Base-by-base conservation (phyloP, 352 stramenopile species). In the Phytophthora fragariaefolia region DNA sequence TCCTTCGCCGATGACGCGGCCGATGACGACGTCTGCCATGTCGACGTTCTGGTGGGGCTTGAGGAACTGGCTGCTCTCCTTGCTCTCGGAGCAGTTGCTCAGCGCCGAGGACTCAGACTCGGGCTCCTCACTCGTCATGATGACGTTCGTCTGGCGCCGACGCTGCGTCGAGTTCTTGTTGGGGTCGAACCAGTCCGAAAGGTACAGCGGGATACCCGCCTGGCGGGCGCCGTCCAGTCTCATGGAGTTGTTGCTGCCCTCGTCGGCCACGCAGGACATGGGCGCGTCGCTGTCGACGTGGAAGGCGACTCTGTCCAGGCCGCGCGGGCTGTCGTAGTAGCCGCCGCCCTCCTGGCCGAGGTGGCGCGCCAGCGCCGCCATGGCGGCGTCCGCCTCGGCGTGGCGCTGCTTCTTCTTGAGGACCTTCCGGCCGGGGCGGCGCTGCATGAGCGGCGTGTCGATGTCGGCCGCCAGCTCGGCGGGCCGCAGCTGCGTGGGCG, bases 1-100 rank as follows among this genome's bases (percentile, higher is more conserved):
- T 34, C 87, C 87, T 75, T 92, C 79, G 26, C 87, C 87, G 20
- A 95, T 90, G 7, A 92, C 74, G 24, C 69, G 66, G 8, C 74
- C 77, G 10, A 93, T 63, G 17, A 63, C 28, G 4, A 95, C 66
- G 47, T 95, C 83, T 4, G 61, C 59, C 70, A 90, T 87, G 60
- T 89, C 60, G 50, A 95, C 87, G 43, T 73, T 84, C 58, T 78
- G 69, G 42, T 83, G 81, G 2, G 75, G 69, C 50, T 76, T 72
- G 24, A 74, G 69, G 26, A 75, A 79, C 36, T 71, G 61, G 22
- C 68, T 27, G 27, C 69, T 27, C 4, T 74, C 50, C 13, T 69
- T 69, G 28, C 22, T 49, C 18, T 53, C 22, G 36, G 55, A 51
- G 49, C 45, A 56, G 28, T 52, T 34, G 28, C 61, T 68, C 13